These are phyloP conservation scores for Penicillium bialowiezense DNA, from an alignment of 495 filamentous ascomycete genomes.

Conservation along the genomic window DNA sequence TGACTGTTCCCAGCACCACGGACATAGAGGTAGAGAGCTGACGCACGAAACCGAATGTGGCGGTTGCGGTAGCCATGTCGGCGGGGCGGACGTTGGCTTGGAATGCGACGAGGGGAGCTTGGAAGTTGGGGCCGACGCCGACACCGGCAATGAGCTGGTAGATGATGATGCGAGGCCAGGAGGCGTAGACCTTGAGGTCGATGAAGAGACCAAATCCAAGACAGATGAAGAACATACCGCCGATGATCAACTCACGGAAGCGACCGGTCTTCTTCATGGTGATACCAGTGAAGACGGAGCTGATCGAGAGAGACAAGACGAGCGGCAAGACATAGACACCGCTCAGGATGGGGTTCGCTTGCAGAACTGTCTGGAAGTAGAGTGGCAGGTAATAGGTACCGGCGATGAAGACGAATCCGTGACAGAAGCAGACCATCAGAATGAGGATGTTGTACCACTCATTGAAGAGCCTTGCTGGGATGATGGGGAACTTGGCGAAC, in stretches of 20 bases:
- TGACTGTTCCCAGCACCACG: conserved; percentile 54
- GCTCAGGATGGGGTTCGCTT: conserved; percentile 66
- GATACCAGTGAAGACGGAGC: conserved; percentile 62
- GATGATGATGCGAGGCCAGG: conserved; percentile 51
- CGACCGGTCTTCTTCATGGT: conserved; percentile 69
- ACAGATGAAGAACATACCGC: conserved; percentile 48
- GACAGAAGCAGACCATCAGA: conserved; percentile 57
- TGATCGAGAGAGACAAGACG: conserved; percentile 64
- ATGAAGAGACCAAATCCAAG: conserved; percentile 55
- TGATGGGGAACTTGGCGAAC: conserved; percentile 72
- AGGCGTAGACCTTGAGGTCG: conserved; percentile 44
- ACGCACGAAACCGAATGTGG: conserved; percentile 52
- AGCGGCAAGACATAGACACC: conserved; percentile 80
- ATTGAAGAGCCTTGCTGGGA: conserved; percentile 68
- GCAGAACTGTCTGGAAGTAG: conserved; percentile 75
- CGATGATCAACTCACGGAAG: conserved; percentile 47
- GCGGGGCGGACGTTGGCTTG: conserved; percentile 48
- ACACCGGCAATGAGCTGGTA: conserved; percentile 53
- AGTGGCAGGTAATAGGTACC: conserved; percentile 74
- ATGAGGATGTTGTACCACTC: conserved; percentile 56
- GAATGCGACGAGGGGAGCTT: conserved; percentile 57
- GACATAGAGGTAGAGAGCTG: conserved; percentile 50
- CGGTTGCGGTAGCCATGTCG: conserved; percentile 53
- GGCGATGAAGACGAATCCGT: conserved; percentile 72
- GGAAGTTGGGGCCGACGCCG: conserved; percentile 57